Base-by-base conservation (phyloP, 116 monocot genomes). In the Thalassia testudinum region DNA sequence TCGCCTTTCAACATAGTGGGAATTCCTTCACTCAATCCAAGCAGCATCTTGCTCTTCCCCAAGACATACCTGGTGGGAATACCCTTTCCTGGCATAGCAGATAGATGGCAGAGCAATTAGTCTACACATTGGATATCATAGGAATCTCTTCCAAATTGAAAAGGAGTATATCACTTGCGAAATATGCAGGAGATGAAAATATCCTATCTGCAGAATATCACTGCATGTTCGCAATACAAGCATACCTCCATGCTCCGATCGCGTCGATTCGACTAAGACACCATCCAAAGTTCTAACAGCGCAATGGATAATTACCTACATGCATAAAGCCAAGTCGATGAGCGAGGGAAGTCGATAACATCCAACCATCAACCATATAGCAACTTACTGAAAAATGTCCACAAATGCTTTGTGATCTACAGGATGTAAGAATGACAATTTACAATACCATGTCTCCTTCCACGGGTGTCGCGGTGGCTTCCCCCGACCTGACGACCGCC, bases 361-460 rank as follows among this genome's bases (percentile, higher is more conserved):
- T 34, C 10, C 30, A 3, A 34, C 30, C 10, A 34, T 34, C 10
- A 10, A 34, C 30, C 10, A 10, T 34, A 34, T 34, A 34, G 30
- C 3, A 5, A 34, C 6, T 34, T 34, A 10, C 30, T 34, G 10
- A 34, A 10, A 34, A 5, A 34, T 34, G 30, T 34, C 30, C 10
- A 34, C 30, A 34, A 34, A 34, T 34, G 30, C 30, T 5, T 34
- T 34, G 30, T 34, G 30, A 34, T 34, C 30, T 34, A 34, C 30
- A 34, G 10, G 30, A 5, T 34, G 10, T 5, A 34, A 34, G 10
- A 10, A 10, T 34, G 30, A 34, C 10, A 34, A 34, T n/a, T n/a
- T n/a, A n/a, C n/a, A n/a, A n/a, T n/a, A 93, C 87, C 83, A 76
- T 87, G 74, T 95, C 87, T 40, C 81, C 84, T 5, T 87, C 87